Percentiles rank a stretch among this genome's conserved stretches.
Evolutionary conservation across 495 filamentous ascomycete genomes (phyloP).

Genomic region (Rhypophila decipiens): DNA sequence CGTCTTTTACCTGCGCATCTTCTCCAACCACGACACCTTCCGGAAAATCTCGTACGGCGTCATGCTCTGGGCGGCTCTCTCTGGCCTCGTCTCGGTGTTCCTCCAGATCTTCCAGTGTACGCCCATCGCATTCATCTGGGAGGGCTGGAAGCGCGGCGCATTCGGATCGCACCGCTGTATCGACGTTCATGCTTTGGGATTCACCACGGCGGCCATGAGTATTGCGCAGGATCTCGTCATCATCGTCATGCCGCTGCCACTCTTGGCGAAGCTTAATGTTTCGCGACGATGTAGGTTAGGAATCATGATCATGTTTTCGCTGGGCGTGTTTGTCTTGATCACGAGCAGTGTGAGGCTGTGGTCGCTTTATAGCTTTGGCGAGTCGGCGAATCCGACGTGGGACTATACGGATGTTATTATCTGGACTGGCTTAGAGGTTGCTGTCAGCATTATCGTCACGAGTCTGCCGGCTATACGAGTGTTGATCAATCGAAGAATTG

Average conservation of each 20-base stretch:
- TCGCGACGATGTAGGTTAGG: constrained; percentile 27
- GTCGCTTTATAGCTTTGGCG: constrained; percentile 27
- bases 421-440: constrained; percentile 34
- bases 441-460: constrained; percentile 31
- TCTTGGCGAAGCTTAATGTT: constrained; percentile 26
- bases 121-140: constrained; percentile 33
- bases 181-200: constrained; percentile 28
- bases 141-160: constrained; percentile 25
- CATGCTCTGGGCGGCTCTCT: constrained; percentile 27
- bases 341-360: constrained; percentile 31
- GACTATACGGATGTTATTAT: constrained; percentile 32
- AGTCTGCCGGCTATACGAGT: constrained; percentile 33
- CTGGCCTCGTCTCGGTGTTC: constrained; percentile 26
- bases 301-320: constrained; percentile 38
- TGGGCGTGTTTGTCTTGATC: constrained; percentile 37
- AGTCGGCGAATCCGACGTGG: constrained; percentile 32
- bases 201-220: constrained; percentile 25
- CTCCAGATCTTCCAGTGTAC: constrained; percentile 37
- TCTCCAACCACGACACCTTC: constrained; percentile 35
- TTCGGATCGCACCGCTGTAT: constrained; percentile 28
- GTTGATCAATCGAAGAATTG: constrained; percentile 20
- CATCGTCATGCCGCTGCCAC: constrained; percentile 33
- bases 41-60: constrained; percentile 26
- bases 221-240: constrained; percentile 37
- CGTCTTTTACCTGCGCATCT: constrained; percentile 47